Evolutionary conservation across 306 rosid species (phyloP).

Genomic region (Cyclanthera cordifolia): DNA sequence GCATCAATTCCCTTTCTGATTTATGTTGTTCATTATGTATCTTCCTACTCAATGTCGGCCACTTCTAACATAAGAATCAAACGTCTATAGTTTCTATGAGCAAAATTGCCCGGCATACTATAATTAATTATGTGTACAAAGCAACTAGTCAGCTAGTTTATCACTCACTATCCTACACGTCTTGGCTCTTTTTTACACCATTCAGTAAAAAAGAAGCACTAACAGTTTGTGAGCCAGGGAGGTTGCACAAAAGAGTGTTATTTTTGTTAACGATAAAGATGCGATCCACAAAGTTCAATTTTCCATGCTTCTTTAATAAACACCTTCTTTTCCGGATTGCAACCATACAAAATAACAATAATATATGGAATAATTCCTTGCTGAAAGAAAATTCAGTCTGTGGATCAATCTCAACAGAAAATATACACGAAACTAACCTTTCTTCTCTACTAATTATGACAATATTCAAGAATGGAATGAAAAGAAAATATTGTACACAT

Average conservation of each 20-base stretch:
- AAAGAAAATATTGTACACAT: not conserved
- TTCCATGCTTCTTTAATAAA: not conserved
- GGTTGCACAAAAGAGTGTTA: not conserved
- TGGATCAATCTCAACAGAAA: not conserved
- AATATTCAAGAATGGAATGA: not conserved
- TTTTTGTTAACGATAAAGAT: not conserved
- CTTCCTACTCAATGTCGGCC: not conserved
- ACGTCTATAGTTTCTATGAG: not conserved
- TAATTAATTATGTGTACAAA: not conserved
- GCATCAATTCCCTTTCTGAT: not conserved
- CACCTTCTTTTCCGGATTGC: not conserved
- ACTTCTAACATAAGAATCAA: not conserved
- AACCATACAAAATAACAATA: not conserved
- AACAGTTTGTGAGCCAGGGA: not conserved
- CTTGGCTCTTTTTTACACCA: not conserved
- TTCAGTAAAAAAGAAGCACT: not conserved
- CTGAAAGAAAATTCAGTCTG: not conserved
- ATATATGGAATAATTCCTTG: not conserved
- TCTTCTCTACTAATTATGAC: not conserved
- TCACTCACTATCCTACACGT: not conserved
- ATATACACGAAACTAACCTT: not conserved
- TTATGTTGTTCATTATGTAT: not conserved
- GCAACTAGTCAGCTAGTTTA: not conserved
- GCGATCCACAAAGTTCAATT: not conserved
- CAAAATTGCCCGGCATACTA: not conserved